These are phyloP conservation scores for Yamadazyma sp. DNA, from an alignment of 1,139 yeast genomes.

Conservation along the genomic window DNA sequence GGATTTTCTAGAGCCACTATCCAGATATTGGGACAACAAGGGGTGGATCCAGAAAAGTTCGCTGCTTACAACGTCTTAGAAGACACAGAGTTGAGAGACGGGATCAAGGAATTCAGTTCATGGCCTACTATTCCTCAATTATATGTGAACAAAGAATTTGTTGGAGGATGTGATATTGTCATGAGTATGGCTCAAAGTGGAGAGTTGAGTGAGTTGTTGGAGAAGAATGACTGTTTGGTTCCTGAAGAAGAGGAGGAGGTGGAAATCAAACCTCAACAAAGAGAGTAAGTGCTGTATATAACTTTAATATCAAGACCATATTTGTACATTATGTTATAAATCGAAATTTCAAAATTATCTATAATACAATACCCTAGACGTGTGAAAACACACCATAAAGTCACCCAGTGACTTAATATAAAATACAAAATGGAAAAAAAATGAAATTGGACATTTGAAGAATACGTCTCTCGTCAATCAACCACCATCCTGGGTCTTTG, in stretches of 20 bases:
- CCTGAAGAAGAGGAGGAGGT: constrained; percentile 58
- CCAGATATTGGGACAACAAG: constrained; percentile 91
- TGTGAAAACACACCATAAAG: not conserved
- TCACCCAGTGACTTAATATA: constrained; percentile 1
- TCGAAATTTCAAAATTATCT: constrained; percentile 1
- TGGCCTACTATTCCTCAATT: constrained; percentile 93
- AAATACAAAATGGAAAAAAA: not conserved
- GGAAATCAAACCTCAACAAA: constrained; percentile 38
- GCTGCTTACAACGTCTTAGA: constrained; percentile 97
- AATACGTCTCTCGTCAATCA: too few relatives aligned
- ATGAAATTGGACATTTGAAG: not conserved
- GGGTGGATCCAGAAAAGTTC: constrained; percentile 93
- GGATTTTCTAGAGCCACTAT: constrained; percentile 96
- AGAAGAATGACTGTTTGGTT: constrained; percentile 73
- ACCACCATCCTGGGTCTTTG: constrained; percentile 9
- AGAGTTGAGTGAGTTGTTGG: constrained; percentile 84
- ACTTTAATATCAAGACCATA: not conserved
- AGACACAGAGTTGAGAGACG: constrained; percentile 87
- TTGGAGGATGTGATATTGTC: constrained; percentile 97
- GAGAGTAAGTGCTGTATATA: constrained; percentile 20
- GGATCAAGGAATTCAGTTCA: constrained; percentile 90
- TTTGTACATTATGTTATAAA: not conserved
- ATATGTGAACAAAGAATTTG: constrained; percentile 74
- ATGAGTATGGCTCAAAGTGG: constrained; percentile 90
- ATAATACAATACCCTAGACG: constrained; percentile 3